Evolutionary conservation across 345 rosid species (phyloP).

Genomic region (rapeseed (Brassica napus)): Da-Ae NC_063452.1:28413501-28414000

Average conservation of each 20-base stretch:
- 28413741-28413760: background rate
- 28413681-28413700: background rate
- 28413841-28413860: background rate
- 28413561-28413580: too few relatives aligned
- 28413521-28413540: too few relatives aligned
- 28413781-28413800: background rate
- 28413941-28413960: slow-evolving; percentile 7
- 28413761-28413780: background rate
- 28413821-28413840: background rate
- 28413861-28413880: slow-evolving; percentile 9
- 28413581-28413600: too few relatives aligned
- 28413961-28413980: background rate
- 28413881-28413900: background rate
- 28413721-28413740: background rate
- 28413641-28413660: background rate
- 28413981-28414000: background rate
- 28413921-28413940: background rate
- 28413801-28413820: background rate
- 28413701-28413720: background rate
- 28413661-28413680: background rate
- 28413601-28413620: too few relatives aligned
- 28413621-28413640: background rate
- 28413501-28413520: too few relatives aligned
- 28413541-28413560: too few relatives aligned
- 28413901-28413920: background rate